Evolutionary conservation across 2,329 filamentous ascomycete genomes (phyloP).

Genomic region (Neofusicoccum parvum): DNA sequence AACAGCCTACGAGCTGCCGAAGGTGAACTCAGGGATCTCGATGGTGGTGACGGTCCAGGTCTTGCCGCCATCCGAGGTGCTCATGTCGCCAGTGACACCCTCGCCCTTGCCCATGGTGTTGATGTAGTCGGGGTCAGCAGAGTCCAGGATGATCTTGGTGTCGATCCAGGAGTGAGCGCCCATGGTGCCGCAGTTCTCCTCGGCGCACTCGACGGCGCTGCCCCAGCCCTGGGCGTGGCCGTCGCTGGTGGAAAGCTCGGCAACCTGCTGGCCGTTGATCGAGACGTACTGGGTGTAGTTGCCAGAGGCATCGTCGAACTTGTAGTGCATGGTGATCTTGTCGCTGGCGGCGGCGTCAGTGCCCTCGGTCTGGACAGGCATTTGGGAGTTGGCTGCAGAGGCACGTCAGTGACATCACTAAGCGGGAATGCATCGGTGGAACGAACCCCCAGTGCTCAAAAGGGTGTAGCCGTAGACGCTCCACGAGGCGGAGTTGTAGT

Average conservation of each 20-base stretch:
- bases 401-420: not conserved
- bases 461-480: slow-evolving; percentile 49
- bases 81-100: slow-evolving; percentile 46
- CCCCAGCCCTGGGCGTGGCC: slow-evolving; percentile 49
- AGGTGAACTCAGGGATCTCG: slow-evolving; percentile 33
- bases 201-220: slow-evolving; percentile 46
- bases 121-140: slow-evolving; percentile 42
- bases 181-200: slow-evolving; percentile 44
- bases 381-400: slow-evolving; percentile 32
- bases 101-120: slow-evolving; percentile 40
- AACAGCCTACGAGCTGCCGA: not conserved
- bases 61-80: slow-evolving; percentile 45
- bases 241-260: slow-evolving; percentile 49
- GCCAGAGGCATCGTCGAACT: slow-evolving; percentile 42
- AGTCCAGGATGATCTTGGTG: slow-evolving; percentile 41
- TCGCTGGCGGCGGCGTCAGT: slow-evolving; percentile 31
- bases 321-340: slow-evolving; percentile 48
- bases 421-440: not conserved
- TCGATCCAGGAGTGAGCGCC: slow-evolving; percentile 45
- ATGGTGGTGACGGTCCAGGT: slow-evolving; percentile 49
- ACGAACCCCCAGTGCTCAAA: slow-evolving; percentile 34
- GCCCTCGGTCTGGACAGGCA: slow-evolving; percentile 36
- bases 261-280: slow-evolving; percentile 42
- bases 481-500: slow-evolving; percentile 38
- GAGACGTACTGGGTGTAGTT: slow-evolving; percentile 47